Evolutionary conservation across 306 rosid genomes (phyloP).

Genomic region (Boehmeria nivea): DNA sequence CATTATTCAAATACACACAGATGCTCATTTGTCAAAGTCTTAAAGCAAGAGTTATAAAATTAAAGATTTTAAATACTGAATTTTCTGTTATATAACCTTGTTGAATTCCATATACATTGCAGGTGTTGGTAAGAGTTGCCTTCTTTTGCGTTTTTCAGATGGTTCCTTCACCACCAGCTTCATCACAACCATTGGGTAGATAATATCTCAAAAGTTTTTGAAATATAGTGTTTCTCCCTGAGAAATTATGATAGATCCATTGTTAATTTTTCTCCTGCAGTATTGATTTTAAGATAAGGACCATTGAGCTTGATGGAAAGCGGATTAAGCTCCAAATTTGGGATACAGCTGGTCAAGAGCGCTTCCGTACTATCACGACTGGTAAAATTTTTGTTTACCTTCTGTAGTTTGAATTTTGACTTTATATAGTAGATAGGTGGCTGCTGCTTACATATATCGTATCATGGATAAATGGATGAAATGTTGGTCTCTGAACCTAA

Average conservation of each 20-base stretch:
- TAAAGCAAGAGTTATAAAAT: too few species aligned
- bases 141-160: constrained; percentile 94
- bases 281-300: constrained; percentile 86
- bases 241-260: constrained; percentile 15
- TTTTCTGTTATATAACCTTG: too few species aligned
- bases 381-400: constrained; percentile 32
- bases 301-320: constrained; percentile 93
- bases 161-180: constrained; percentile 93
- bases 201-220: constrained; percentile 4
- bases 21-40: too few species aligned
- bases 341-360: constrained; percentile 99
- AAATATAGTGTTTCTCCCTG: constrained; percentile 1
- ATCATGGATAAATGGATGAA: too few species aligned
- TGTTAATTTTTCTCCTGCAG: constrained; percentile 40
- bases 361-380: constrained; percentile 90
- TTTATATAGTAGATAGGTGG: too few species aligned
- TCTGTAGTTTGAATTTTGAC: neutral
- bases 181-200: constrained; percentile 88
- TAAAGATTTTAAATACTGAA: too few species aligned
- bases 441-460: too few species aligned
- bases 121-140: constrained; percentile 99
- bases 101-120: too few species aligned
- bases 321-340: constrained; percentile 91
- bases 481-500: neutral
- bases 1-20: too few species aligned